A percentile compares a stretch with the other conserved stretches of the same genome.
Evolutionary conservation across 2,329 filamentous ascomycete genomes (phyloP).

Genomic region (Lasiodiplodia sp.): DNA sequence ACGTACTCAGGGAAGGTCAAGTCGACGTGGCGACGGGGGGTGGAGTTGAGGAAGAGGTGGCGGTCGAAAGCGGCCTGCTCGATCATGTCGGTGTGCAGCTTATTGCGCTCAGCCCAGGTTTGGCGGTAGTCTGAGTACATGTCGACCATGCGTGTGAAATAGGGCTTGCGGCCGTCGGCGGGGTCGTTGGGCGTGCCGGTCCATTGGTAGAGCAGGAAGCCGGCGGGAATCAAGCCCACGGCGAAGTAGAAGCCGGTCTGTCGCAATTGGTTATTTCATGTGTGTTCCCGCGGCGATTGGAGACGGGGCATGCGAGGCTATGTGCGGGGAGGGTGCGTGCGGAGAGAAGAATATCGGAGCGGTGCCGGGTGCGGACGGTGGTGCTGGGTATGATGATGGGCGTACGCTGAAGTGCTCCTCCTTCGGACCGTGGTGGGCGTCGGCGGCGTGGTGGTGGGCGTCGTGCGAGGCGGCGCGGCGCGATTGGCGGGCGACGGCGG

Average conservation of each 20-base stretch:
- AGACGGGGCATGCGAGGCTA: background rate
- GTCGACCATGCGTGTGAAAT: constrained; percentile 61
- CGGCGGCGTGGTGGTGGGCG: constrained; percentile 41
- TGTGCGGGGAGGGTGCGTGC: background rate
- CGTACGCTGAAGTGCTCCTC: constrained; percentile 62
- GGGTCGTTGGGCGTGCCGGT: constrained; percentile 43
- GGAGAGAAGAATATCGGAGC: background rate
- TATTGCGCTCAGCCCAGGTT: constrained; percentile 63
- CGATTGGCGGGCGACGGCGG: constrained; percentile 46
- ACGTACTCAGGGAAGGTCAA: constrained; percentile 72
- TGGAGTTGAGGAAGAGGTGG: constrained; percentile 63
- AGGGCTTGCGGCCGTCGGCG: constrained; percentile 46
- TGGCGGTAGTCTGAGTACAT: constrained; percentile 63
- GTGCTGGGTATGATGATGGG: constrained; percentile 33
- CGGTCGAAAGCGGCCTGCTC: constrained; percentile 70
- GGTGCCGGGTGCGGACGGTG: constrained; percentile 18
- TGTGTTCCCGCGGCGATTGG: background rate
- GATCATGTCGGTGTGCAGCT: constrained; percentile 65
- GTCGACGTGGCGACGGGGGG: constrained; percentile 57
- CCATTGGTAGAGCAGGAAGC: constrained; percentile 55
- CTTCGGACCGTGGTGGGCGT: constrained; percentile 49
- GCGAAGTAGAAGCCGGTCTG: constrained; percentile 57
- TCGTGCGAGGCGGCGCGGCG: constrained; percentile 48
- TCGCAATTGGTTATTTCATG: constrained; percentile 37
- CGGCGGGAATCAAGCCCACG: constrained; percentile 55